Percentiles rank a stretch among this genome's conserved stretches.
Evolutionary conservation across 2,329 filamentous ascomycete species (phyloP).

Genomic region (Catunica adiposa): DNA sequence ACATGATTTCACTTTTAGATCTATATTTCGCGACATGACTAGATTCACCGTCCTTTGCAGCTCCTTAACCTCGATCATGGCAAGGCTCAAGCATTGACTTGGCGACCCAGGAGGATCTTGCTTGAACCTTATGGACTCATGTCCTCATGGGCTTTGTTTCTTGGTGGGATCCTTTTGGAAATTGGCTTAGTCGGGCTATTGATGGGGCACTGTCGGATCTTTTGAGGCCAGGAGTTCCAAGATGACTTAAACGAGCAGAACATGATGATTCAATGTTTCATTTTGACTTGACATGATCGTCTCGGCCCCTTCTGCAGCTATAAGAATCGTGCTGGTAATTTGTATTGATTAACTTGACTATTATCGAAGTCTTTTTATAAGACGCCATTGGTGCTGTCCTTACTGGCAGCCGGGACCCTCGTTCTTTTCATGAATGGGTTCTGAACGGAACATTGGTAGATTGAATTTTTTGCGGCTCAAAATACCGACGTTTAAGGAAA

Average conservation of each 20-base stretch:
- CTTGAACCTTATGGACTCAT: too few species aligned
- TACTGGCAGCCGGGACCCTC: slow-evolving; percentile 44
- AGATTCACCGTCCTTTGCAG: too few species aligned
- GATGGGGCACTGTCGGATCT: slow-evolving; percentile 1
- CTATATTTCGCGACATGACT: too few species aligned
- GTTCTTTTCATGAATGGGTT: slow-evolving; percentile 37
- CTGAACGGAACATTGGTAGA: slow-evolving; percentile 62
- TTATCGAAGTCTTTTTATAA: background rate
- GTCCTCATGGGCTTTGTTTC: too few species aligned
- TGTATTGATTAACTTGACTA: background rate
- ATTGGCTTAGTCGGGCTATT: background rate
- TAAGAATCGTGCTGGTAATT: background rate
- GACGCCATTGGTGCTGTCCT: slow-evolving; percentile 47
- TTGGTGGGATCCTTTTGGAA: too few species aligned
- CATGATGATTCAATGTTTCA: background rate
- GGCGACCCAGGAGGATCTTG: too few species aligned
- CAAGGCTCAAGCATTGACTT: too few species aligned
- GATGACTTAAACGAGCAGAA: slow-evolving; percentile 3
- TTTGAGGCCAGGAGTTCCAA: background rate
- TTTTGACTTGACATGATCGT: background rate
- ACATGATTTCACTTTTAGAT: too few species aligned
- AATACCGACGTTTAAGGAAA: slow-evolving; percentile 9
- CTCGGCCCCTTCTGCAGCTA: background rate
- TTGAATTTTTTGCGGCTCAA: slow-evolving; percentile 18
- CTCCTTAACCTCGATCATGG: too few species aligned